A percentile compares a stretch with the other conserved stretches of the same genome.
phyloP scores from a whole-genome alignment of 305 asterid genomes.

The Solanum hybrid region DNA sequence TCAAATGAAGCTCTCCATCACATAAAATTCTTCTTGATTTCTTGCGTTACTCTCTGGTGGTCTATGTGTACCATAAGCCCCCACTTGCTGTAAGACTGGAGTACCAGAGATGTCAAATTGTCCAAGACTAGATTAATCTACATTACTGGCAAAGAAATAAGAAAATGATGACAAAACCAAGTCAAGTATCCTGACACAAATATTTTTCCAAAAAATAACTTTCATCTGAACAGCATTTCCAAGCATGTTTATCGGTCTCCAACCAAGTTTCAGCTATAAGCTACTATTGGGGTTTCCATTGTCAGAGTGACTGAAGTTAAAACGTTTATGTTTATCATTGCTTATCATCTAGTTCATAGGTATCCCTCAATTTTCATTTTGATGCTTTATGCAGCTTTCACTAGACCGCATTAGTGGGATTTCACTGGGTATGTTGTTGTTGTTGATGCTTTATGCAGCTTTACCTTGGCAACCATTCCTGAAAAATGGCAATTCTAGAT shows the following conservation, averaged over 20 bases:
- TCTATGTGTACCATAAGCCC: not conserved
- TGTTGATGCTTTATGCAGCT: not conserved
- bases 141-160: not conserved
- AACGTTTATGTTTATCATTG: not conserved
- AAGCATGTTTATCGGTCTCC: not conserved
- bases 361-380: not conserved
- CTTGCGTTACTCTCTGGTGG: not conserved
- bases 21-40: not conserved
- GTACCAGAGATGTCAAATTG: not conserved
- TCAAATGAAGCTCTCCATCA: not conserved
- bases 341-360: not conserved
- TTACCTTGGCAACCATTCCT: not conserved
- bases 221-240: not conserved
- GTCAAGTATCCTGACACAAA: not conserved
- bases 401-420: not conserved
- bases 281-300: not conserved
- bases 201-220: not conserved
- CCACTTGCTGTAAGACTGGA: not conserved
- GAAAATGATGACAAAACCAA: not conserved
- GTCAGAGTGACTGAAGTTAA: not conserved
- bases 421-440: not conserved
- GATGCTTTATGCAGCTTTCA: not conserved
- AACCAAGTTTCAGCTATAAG: not conserved
- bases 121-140: not conserved
- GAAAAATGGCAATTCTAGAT: not conserved